These are phyloP conservation scores for Trichoderma polysporum DNA, from an alignment of 2,329 filamentous ascomycete species.

Conservation along the genomic window DNA sequence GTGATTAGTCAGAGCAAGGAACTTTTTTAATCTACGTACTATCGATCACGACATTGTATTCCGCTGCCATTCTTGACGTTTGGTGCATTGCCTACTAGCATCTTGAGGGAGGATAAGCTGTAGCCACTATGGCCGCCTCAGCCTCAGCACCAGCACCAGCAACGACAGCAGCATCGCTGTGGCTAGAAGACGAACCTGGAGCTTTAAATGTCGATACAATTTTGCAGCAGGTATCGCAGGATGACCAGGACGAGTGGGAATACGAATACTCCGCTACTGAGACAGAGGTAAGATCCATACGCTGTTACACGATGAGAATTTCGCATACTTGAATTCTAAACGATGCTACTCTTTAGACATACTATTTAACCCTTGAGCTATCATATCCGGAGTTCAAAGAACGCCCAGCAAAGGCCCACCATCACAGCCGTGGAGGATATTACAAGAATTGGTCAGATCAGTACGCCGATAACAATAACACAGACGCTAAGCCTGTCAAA, in stretches of 20 bases:
- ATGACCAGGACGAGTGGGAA: slow-evolving; percentile 62
- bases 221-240: slow-evolving; percentile 29
- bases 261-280: slow-evolving; percentile 66
- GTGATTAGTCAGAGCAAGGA: neutral
- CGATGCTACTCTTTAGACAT: slow-evolving; percentile 46
- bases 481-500: slow-evolving; percentile 1
- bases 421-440: slow-evolving; percentile 47
- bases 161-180: neutral
- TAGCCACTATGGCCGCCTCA: slow-evolving; percentile 7
- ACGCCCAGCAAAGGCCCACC: slow-evolving; percentile 40
- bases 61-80: neutral
- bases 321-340: neutral
- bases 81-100: neutral
- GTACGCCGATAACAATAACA: slow-evolving; percentile 26
- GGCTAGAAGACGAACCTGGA: slow-evolving; percentile 28
- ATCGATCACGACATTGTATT: neutral
- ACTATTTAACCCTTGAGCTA: slow-evolving; percentile 63
- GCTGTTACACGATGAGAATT: neutral
- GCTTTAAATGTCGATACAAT: slow-evolving; percentile 32
- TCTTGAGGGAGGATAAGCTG: neutral
- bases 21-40: neutral
- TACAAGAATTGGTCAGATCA: slow-evolving; percentile 44
- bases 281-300: slow-evolving; percentile 49
- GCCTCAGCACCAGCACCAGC: neutral
- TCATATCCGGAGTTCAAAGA: slow-evolving; percentile 59